Evolutionary conservation across 768 basidiomycete species (phyloP).

Genomic region (Lactarius deliciosus): DNA sequence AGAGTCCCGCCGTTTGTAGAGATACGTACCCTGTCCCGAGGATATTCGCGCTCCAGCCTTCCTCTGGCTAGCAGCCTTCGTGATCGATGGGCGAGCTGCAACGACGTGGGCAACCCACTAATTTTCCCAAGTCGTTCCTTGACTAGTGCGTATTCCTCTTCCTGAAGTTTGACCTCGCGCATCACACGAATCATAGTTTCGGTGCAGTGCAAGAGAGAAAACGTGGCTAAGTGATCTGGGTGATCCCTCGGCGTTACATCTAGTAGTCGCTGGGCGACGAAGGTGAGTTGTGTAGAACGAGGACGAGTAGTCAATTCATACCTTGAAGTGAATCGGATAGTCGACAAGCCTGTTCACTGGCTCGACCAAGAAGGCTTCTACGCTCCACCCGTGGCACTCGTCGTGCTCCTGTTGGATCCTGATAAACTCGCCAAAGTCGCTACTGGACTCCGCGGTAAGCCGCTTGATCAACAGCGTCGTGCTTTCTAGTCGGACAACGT

Average conservation of each 20-base stretch:
- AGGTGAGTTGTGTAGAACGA: conserved; percentile 17
- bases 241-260: conserved; percentile 69
- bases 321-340: conserved; percentile 74
- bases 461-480: conserved; percentile 53
- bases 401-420: conserved; percentile 57
- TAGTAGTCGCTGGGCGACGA: conserved; percentile 55
- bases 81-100: conserved; percentile 64
- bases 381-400: conserved; percentile 59
- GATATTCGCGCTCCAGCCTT: conserved; percentile 47
- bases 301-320: conserved; percentile 40
- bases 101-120: conserved; percentile 52
- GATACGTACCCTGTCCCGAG: conserved; percentile 29
- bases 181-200: conserved; percentile 74
- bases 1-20: not conserved
- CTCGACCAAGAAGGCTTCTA: conserved; percentile 69
- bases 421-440: conserved; percentile 86
- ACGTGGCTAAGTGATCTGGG: conserved; percentile 65
- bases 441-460: conserved; percentile 48
- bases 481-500: conserved; percentile 69
- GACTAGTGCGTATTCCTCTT: conserved; percentile 81
- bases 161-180: conserved; percentile 80
- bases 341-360: conserved; percentile 70
- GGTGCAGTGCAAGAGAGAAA: conserved; percentile 63
- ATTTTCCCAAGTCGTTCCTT: conserved; percentile 61
- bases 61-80: conserved; percentile 75